Base-by-base conservation (phyloP, 164 flowering plant species). In the Sedum album region DNA sequence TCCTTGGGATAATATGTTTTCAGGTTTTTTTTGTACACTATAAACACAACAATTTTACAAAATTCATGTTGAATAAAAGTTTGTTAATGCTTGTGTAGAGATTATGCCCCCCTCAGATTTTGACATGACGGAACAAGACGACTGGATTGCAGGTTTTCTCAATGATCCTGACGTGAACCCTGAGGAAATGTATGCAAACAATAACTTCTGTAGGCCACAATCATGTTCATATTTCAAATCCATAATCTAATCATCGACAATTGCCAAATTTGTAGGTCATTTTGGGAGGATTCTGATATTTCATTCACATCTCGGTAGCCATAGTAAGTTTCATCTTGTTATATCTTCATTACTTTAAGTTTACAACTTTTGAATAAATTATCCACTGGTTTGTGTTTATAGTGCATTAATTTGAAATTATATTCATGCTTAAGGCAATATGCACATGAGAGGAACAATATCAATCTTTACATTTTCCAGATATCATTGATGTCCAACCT, bases 141-240 rank as follows among this genome's bases (percentile, higher is more conserved):
- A 76, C 39, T 94, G 97, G 96, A 70, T 91, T 71, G 79, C 87
- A 18, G 82, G 86, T 38, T 87, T 90, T 82, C 80, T 90, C 25
- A 86, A 76, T 73, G 91, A 87, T 60, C 44, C 80, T 6, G 90
- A 79, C 66, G 79, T 83, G 86, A 74, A 83, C 42, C 71, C 82
- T 63, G 88, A 84, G 68, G 86, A 86, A 41, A 60, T 81, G 95
- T 94, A 83, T 73, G 90, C 68, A 61, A 68, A 2, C 33, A 26
- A 67, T 6, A 31, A 66, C 77, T 73, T 48, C 44, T 35, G 5
- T 4, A 28, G 28, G 17, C 4, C 11, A 57, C 31, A 33, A 14
- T 57, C 62, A 11, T 57, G 5, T 57, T 57, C 25, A n/a, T 51
- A 11, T 57, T 2, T 26, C n/a, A 2, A 4, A 1, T 57, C 14